These are phyloP conservation scores for Rhipidocladum racemiflorum DNA, from an alignment of 176 grass and related monocot genomes.

Conservation along the genomic window DNA sequence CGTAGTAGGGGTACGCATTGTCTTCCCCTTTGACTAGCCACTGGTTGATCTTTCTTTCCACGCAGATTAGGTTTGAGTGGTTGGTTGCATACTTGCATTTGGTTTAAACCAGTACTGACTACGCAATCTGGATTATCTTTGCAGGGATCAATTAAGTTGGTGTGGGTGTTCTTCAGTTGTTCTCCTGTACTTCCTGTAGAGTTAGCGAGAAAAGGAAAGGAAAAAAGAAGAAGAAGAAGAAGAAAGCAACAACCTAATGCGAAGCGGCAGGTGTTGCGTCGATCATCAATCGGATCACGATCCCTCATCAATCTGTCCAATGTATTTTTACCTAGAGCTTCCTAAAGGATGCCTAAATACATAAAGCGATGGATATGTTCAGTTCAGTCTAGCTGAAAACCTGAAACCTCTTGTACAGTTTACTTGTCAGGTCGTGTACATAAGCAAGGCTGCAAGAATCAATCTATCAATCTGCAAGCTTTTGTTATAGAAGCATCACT, in stretches of 20 bases:
- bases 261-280: constrained; percentile 53
- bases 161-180: constrained; percentile 9
- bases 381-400: not conserved
- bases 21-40: constrained; percentile 1
- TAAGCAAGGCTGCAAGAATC: not conserved
- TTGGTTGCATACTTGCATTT: constrained; percentile 5
- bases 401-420: not conserved
- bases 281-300: not conserved
- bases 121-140: not conserved
- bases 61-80: constrained; percentile 3
- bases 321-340: not conserved
- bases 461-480: not conserved
- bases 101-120: not conserved
- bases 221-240: not conserved
- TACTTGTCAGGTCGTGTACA: not conserved
- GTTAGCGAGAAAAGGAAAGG: not conserved
- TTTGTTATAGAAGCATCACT: not conserved
- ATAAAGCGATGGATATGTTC: constrained; percentile 20
- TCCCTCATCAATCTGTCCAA: not conserved
- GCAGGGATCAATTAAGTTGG: constrained; percentile 13
- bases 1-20: not conserved
- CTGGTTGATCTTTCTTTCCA: not conserved
- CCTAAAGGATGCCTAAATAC: constrained; percentile 14
- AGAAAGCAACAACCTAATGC: constrained; percentile 38
- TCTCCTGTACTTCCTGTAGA: constrained; percentile 25